Conservation (phyloP, 768 basidiomycete species). For the Auricularia auricula-judae region DNA sequence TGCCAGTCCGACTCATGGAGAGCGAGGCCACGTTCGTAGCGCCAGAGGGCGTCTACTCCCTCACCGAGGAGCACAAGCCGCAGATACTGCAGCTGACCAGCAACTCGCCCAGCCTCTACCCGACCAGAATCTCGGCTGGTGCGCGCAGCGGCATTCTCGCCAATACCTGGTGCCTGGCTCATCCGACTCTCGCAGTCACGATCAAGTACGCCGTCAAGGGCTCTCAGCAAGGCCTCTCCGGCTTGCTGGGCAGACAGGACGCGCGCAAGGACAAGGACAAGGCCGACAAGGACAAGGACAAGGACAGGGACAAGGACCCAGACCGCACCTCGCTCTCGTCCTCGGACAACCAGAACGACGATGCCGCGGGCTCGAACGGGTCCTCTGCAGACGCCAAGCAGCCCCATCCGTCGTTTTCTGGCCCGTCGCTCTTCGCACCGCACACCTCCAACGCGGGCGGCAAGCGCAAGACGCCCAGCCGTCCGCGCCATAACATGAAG, state of each 20-base stretch:
- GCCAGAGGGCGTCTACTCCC: conserved; percentile 81
- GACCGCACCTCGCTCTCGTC: conserved; percentile 74
- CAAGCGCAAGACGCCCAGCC: conserved; percentile 51
- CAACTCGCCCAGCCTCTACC: conserved; percentile 28
- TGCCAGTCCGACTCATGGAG: conserved; percentile 39
- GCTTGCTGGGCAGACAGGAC: conserved; percentile 50
- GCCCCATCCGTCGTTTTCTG: conserved; percentile 27
- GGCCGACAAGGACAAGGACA: conserved; percentile 25
- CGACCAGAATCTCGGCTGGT: conserved; percentile 56
- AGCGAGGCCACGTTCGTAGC: conserved; percentile 78
- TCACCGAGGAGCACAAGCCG: conserved; percentile 79
- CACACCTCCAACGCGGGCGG: conserved; percentile 29
- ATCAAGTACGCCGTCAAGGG: background rate
- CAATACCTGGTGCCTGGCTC: background rate
- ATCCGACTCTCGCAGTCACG: background rate
- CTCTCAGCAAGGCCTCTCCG: conserved; percentile 49
- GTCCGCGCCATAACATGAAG: conserved; percentile 85
- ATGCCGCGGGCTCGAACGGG: conserved; percentile 12
- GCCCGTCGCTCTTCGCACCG: conserved; percentile 42
- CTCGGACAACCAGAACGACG: conserved; percentile 65
- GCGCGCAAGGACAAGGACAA: conserved; percentile 44
- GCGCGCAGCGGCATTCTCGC: conserved; percentile 27
- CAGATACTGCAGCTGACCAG: conserved; percentile 29
- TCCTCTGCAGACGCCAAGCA: conserved; percentile 15
- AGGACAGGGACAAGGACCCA: conserved; percentile 23